Conservation (phyloP, 2,329 filamentous ascomycete genomes). For the Cladosporium velox region DNA sequence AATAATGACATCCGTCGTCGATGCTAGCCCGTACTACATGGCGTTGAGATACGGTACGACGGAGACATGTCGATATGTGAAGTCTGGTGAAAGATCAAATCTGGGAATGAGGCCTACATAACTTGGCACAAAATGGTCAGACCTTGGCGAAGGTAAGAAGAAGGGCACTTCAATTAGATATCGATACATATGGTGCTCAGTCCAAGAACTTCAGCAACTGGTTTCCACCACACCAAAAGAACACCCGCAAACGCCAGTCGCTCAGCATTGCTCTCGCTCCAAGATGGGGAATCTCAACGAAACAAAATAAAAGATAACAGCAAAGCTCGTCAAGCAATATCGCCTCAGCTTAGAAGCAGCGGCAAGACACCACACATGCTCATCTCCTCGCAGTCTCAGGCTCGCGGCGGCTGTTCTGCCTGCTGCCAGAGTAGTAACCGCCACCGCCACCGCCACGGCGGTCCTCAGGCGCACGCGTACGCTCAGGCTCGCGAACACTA, state of each 20-base stretch:
- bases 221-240: background rate
- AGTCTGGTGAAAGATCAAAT: background rate
- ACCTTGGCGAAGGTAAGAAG: background rate
- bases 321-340: background rate
- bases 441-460: constrained; percentile 13
- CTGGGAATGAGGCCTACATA: background rate
- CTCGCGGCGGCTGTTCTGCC: background rate
- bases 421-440: background rate
- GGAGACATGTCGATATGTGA: background rate
- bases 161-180: background rate
- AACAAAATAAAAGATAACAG: background rate
- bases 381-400: constrained; percentile 8
- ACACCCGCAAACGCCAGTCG: background rate
- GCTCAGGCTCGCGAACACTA: constrained; percentile 8
- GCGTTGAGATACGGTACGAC: background rate
- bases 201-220: background rate
- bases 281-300: constrained; percentile 9
- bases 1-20: background rate
- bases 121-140: background rate
- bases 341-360: background rate
- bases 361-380: background rate
- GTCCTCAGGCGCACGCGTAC: constrained; percentile 18
- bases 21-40: background rate
- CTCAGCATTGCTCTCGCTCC: constrained; percentile 2
- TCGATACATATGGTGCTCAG: background rate